Base-by-base conservation (phyloP, 2,329 filamentous ascomycete genomes). In the Trichoderma lentiforme region DNA sequence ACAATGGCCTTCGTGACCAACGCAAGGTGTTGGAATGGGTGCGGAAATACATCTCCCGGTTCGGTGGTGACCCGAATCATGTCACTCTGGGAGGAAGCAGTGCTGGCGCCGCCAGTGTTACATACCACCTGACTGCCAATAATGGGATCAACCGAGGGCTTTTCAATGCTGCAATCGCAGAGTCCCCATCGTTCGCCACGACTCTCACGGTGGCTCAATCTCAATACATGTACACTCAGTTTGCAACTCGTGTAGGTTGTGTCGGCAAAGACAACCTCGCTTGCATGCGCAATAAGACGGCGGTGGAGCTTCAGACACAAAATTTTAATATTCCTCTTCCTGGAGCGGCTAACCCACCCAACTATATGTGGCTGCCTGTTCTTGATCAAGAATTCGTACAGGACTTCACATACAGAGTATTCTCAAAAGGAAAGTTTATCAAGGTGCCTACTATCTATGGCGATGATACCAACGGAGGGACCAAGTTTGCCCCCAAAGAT, bases 1-100 rank as follows among this genome's bases (percentile, higher is more conserved):
- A 94, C 79, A 90, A 90, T 75, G 92, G 92, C 1, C 82, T 94
- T 1, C 86, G 87, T 39, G 92, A 94, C 78, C 91, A 93, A 79
- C 83, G 90, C 67, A 90, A 91, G 76, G 90, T 88, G 0, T 79
- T 94, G 15, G 79, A 91, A 73, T 94, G 92, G 92, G 87, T 93
- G 1, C 86, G 92, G 74, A 82, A 87, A 34, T 82, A 93, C 79
- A 92, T 94, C 56, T 73, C 78, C 4, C 78, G 88, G 78, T 94
- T 95, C 75, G 92, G 92, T 4, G 92, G 92, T 28, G 83, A 94
- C 74, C 90, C 91, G 1, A 77, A 83, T 0, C 91, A 92, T 74
- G 90, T 94, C 11, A 88, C 91, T 0, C 81, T 94, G 0, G 90
- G 89, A 18, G 92, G 92, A 11, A 88, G 86, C 73, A 92, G 89